These are phyloP conservation scores for Gryganskiella cystojenkinii DNA, from an alignment of 192 early-diverging fungal species.

Conservation along the genomic window DNA sequence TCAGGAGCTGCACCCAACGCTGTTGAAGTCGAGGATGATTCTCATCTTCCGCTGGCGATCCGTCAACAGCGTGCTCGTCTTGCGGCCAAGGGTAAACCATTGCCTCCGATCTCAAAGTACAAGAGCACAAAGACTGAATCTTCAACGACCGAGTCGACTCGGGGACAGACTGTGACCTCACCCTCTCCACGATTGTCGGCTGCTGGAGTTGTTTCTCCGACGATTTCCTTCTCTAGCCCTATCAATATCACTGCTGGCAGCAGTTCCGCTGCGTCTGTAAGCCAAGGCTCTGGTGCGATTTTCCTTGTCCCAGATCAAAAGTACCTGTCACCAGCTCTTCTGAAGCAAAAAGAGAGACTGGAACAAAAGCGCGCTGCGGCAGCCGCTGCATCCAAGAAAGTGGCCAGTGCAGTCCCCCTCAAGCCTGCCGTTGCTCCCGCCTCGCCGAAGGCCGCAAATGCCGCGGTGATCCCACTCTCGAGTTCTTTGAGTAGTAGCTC, in stretches of 20 bases:
- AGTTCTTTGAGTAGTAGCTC: too few relatives aligned
- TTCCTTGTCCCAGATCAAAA: constrained; percentile 14
- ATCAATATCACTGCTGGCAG: constrained; percentile 5
- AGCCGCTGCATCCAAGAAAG: background rate
- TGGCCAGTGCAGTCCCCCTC: constrained; percentile 7
- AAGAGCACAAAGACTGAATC: constrained; percentile 23
- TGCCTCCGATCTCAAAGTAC: constrained; percentile 49
- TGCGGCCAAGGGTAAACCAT: constrained; percentile 41
- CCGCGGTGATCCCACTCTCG: too few relatives aligned
- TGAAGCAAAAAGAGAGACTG: constrained; percentile 37
- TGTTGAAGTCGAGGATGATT: constrained; percentile 45
- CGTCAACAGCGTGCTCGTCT: constrained; percentile 48
- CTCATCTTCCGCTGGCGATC: constrained; percentile 39
- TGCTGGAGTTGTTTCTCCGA: constrained; percentile 6
- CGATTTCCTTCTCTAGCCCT: constrained; percentile 14
- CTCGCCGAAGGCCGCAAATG: background rate
- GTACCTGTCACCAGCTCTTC: constrained; percentile 34
- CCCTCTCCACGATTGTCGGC: constrained; percentile 15
- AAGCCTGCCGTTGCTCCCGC: background rate
- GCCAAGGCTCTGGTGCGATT: background rate
- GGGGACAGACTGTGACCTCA: background rate
- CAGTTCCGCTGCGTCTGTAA: background rate
- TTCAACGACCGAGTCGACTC: background rate
- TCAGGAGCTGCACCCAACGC: background rate
- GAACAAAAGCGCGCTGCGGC: constrained; percentile 33